Conservation (phyloP, 2,329 filamentous ascomycete species). For the Parastagonospora nodorum region DNA sequence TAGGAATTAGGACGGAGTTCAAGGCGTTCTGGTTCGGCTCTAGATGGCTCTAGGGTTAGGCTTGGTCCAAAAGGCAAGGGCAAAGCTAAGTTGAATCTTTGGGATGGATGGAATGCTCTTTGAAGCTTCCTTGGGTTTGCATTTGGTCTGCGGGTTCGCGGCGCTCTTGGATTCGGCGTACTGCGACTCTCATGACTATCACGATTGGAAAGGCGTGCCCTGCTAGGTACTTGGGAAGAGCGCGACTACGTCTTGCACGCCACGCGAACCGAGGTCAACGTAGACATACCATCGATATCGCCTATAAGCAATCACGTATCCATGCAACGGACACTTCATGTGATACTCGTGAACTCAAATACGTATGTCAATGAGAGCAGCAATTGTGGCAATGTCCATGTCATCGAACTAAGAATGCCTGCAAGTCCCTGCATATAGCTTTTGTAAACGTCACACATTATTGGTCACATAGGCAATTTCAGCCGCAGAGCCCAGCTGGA, state of each 20-base stretch:
- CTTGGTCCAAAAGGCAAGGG: conserved; percentile 39
- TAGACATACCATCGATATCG: background rate
- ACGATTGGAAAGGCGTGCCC: conserved; percentile 9
- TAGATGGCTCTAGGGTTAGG: conserved; percentile 33
- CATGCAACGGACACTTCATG: background rate
- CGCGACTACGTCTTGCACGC: background rate
- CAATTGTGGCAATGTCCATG: conserved; percentile 1
- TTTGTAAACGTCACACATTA: conserved; percentile 21
- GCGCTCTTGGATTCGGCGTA: conserved; percentile 19
- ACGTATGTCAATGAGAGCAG: background rate
- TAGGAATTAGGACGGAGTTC: conserved; percentile 48
- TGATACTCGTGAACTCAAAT: no score
- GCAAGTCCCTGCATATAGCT: conserved; percentile 19
- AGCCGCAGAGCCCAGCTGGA: conserved; percentile 26
- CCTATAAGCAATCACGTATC: background rate
- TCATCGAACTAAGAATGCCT: conserved; percentile 2
- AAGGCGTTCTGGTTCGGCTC: conserved; percentile 42
- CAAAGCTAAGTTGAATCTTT: conserved; percentile 40
- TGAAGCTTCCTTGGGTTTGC: conserved; percentile 33
- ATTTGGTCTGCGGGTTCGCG: conserved; percentile 27
- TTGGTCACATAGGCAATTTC: conserved; percentile 22
- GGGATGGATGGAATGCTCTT: conserved; percentile 45
- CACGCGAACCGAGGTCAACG: background rate
- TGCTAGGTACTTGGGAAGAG: conserved; percentile 7
- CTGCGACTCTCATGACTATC: conserved; percentile 14